These are phyloP conservation scores for Pterulicium gracile DNA, from an alignment of 1,284 basidiomycete genomes.

Conservation along the genomic window DNA sequence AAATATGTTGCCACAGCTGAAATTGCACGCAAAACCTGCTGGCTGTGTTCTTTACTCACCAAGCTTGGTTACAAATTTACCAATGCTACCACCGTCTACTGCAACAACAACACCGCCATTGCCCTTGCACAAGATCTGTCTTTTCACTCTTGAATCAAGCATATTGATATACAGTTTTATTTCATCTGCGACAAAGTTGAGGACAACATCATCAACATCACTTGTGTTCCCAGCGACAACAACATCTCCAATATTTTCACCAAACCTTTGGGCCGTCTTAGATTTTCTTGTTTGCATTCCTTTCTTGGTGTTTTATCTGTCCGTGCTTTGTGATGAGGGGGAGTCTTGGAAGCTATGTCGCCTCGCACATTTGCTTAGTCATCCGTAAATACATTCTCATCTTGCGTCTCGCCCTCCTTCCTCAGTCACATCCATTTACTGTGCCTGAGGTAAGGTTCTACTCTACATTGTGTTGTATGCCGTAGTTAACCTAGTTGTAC, in stretches of 20 bases:
- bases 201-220: slow-evolving; percentile 8
- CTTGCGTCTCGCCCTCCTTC: too few relatives aligned
- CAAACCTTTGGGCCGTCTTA: slow-evolving; percentile 10
- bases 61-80: slow-evolving; percentile 14
- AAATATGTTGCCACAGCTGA: too few relatives aligned
- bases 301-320: too few relatives aligned
- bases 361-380: too few relatives aligned
- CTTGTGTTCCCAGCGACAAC: slow-evolving; percentile 9
- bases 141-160: slow-evolving; percentile 15
- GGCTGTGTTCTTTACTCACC: slow-evolving; percentile 18
- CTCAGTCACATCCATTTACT: too few relatives aligned
- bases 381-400: too few relatives aligned
- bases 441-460: too few relatives aligned
- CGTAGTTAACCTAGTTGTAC: too few relatives aligned
- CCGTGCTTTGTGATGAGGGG: too few relatives aligned
- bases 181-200: slow-evolving; percentile 12
- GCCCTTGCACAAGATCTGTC: slow-evolving; percentile 13
- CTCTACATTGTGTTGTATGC: too few relatives aligned
- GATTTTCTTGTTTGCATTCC: too few relatives aligned
- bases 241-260: slow-evolving; percentile 15
- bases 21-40: slow-evolving; percentile 19
- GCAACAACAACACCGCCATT: slow-evolving; percentile 16
- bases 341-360: too few relatives aligned
- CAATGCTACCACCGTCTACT: slow-evolving; percentile 6
- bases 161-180: slow-evolving; percentile 17